These are phyloP conservation scores for Gaeumannomyces sp. DNA, from an alignment of 2,329 filamentous ascomycete species.

Conservation along the genomic window DNA sequence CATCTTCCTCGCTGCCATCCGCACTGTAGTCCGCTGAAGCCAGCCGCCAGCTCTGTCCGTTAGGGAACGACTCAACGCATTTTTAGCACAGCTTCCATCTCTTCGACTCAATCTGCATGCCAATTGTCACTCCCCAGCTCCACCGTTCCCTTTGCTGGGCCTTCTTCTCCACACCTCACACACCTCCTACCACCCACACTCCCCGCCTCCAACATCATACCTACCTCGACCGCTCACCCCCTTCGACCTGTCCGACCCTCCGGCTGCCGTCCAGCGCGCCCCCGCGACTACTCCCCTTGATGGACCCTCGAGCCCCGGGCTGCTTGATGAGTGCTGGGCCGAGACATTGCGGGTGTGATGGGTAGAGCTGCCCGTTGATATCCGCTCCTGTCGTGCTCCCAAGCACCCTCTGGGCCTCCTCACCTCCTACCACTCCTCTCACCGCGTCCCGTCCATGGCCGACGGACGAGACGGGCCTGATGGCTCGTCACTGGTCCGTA, in stretches of 20 bases:
- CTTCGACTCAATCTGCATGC: background rate
- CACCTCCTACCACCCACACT: background rate
- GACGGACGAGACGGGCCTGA: slow-evolving; percentile 55
- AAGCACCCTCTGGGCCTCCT: background rate
- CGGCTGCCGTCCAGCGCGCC: too few relatives aligned
- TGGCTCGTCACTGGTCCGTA: slow-evolving; percentile 66
- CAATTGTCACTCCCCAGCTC: background rate
- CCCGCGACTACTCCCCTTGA: background rate
- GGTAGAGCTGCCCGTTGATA: slow-evolving; percentile 8
- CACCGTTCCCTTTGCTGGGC: background rate
- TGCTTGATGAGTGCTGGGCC: slow-evolving; percentile 4
- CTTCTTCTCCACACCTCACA: background rate
- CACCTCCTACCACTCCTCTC: background rate
- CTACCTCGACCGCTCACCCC: background rate
- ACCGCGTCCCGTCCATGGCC: slow-evolving; percentile 35
- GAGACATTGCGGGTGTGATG: slow-evolving; percentile 7
- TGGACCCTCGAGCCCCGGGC: slow-evolving; percentile 1
- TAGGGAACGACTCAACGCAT: background rate
- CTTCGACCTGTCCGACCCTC: background rate
- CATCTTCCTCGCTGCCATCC: too few relatives aligned
- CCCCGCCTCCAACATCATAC: slow-evolving; percentile 1
- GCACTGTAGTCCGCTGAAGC: background rate
- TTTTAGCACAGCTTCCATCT: background rate
- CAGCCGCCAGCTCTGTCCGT: background rate
- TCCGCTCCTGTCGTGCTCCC: slow-evolving; percentile 4